Percentiles rank a stretch among this genome's conserved stretches.
Evolutionary conservation across 78 protist genomes (phyloP).

Genomic region (Paulinella micropora): DNA sequence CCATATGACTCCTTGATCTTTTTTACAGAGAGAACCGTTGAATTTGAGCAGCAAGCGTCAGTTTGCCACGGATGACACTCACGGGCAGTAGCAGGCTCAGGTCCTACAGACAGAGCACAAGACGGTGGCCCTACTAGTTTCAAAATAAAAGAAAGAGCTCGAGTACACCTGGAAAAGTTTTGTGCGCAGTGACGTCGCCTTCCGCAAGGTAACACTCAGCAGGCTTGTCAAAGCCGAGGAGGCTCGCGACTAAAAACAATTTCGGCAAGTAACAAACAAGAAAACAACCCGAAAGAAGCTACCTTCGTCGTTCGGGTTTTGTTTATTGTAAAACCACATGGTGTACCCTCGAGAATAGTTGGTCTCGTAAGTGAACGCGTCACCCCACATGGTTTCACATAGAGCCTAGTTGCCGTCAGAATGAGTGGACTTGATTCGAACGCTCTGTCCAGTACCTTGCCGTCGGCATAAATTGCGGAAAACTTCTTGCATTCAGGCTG

Average conservation of each 20-base stretch:
- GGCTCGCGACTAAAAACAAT: too few species aligned
- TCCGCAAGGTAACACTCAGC: too few species aligned
- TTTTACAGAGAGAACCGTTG: background rate
- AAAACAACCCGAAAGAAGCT: too few species aligned
- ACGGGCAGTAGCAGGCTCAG: background rate
- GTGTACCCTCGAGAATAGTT: background rate
- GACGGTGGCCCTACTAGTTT: background rate
- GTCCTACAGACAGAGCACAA: background rate
- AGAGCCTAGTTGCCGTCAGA: too few species aligned
- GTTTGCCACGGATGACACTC: background rate
- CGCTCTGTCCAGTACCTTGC: too few species aligned
- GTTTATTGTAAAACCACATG: background rate
- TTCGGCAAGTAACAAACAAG: too few species aligned
- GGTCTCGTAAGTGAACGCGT: background rate
- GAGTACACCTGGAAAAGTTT: background rate
- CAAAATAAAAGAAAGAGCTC: background rate
- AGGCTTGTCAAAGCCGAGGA: too few species aligned
- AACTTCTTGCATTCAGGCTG: too few species aligned
- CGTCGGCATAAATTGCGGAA: too few species aligned
- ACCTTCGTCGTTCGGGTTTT: constrained; percentile 1
- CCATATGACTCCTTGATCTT: background rate
- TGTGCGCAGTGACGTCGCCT: too few species aligned
- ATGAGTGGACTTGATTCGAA: too few species aligned
- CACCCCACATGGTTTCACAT: constrained; percentile 1
- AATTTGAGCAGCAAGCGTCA: background rate